Evolutionary conservation across 164 flowering plant genomes (phyloP).

Genomic region (Berberis thunbergii): DNA sequence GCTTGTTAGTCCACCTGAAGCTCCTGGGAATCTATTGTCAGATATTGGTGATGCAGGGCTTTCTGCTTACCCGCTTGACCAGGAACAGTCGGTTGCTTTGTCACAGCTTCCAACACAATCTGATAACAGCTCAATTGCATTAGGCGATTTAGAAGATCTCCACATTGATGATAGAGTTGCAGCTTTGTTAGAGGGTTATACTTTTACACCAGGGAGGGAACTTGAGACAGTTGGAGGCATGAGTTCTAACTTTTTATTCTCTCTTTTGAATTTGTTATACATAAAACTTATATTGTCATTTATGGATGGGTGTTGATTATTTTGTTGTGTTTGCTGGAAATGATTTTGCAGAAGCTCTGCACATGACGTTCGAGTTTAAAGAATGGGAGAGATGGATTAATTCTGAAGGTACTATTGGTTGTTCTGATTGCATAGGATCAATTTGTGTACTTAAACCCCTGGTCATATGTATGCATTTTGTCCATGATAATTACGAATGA

Average conservation of each 20-base stretch:
- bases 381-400: conserved; percentile 41
- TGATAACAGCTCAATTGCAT: conserved; percentile 16
- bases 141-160: conserved; percentile 38
- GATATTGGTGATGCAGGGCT: conserved; percentile 49
- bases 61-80: conserved; percentile 15
- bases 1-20: conserved; percentile 86
- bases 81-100: conserved; percentile 17
- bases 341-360: conserved; percentile 63
- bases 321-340: conserved; percentile 4
- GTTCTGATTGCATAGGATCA: neutral
- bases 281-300: neutral
- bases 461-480: neutral
- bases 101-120: conserved; percentile 10
- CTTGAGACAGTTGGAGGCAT: conserved; percentile 74
- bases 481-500: too few relatives aligned
- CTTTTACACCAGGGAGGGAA: conserved; percentile 66
- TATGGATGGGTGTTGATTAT: neutral
- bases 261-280: neutral
- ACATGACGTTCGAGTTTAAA: conserved; percentile 40
- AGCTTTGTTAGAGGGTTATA: conserved; percentile 50
- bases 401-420: conserved; percentile 45
- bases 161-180: conserved; percentile 77
- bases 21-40: conserved; percentile 77
- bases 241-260: neutral
- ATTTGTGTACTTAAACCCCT: neutral